Conservation (phyloP, 2,329 filamentous ascomycete species). For the Colletotrichum scovillei region DNA sequence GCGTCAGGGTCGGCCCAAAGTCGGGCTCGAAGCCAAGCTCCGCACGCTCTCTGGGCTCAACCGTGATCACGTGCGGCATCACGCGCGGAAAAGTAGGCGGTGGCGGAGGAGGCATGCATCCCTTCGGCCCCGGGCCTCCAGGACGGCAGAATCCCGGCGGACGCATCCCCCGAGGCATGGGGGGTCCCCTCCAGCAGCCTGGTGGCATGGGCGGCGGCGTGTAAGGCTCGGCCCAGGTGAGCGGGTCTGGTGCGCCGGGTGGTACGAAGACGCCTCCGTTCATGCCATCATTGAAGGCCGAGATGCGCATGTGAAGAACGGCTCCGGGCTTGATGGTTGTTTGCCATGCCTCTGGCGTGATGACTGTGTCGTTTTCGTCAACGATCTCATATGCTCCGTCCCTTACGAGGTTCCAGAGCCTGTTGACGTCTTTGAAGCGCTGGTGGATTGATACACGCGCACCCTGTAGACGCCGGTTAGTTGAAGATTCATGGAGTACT, state of each 20-base stretch:
- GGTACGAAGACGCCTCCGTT: background rate
- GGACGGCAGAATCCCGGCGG: background rate
- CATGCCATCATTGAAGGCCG: conserved; percentile 15
- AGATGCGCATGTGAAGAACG: conserved; percentile 18
- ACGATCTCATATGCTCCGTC: conserved; percentile 25
- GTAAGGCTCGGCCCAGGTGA: conserved; percentile 13
- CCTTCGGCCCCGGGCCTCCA: background rate
- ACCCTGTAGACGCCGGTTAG: conserved; percentile 11
- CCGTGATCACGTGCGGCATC: background rate
- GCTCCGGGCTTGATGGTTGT: conserved; percentile 27
- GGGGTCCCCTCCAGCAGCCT: background rate
- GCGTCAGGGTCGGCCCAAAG: conserved; percentile 4
- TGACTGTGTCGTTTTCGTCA: background rate
- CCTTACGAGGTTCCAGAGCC: conserved; percentile 19
- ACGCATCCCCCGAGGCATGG: background rate
- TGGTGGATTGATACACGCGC: conserved; percentile 12
- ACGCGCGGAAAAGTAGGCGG: background rate
- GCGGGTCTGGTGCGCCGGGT: background rate
- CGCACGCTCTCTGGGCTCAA: background rate
- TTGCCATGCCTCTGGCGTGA: conserved; percentile 22
- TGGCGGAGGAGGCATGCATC: background rate
- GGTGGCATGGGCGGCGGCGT: background rate
- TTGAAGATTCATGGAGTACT: background rate
- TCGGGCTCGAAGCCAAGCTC: conserved; percentile 22
- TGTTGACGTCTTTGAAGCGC: conserved; percentile 14